Evolutionary conservation across 2,329 filamentous ascomycete species (phyloP).

Genomic region (Fonsecaea nubica): DNA sequence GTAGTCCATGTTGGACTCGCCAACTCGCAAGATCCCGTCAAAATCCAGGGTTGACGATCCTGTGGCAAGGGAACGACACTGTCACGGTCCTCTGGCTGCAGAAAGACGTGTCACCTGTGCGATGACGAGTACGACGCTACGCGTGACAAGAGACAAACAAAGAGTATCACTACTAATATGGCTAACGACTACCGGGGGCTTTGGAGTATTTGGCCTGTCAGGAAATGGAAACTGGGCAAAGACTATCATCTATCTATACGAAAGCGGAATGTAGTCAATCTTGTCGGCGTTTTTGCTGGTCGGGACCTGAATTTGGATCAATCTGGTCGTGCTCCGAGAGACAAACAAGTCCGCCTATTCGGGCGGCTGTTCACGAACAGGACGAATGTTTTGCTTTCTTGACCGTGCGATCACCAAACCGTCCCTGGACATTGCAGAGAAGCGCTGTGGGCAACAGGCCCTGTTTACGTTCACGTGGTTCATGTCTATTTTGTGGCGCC

Average conservation of each 20-base stretch:
- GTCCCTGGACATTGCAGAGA: not conserved
- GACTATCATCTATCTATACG: not conserved
- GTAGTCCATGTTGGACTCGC: not conserved
- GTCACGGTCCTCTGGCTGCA: constrained; percentile 8
- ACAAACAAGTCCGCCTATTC: not conserved
- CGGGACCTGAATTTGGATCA: not conserved
- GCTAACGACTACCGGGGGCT: not conserved
- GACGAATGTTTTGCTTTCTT: not conserved
- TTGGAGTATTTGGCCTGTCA: not conserved
- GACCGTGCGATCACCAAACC: not conserved
- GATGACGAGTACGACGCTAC: constrained; percentile 1
- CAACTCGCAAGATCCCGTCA: not conserved
- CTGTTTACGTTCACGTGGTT: constrained; percentile 9
- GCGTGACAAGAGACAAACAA: not conserved
- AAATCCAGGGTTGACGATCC: not conserved
- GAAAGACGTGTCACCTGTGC: not conserved
- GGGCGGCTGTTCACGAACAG: not conserved
- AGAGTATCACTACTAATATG: not conserved
- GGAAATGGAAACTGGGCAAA: not conserved
- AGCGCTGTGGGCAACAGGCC: not conserved
- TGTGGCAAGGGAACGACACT: constrained; percentile 4
- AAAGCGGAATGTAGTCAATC: not conserved
- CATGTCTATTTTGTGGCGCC: constrained; percentile 11
- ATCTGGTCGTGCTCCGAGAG: not conserved
- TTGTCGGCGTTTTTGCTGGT: not conserved